Percentiles rank a stretch among this genome's conserved stretches.
These are phyloP conservation scores for Scenedesmus sp. DNA, from an alignment of 163 green algal genomes.

Conservation along the genomic window DNA sequence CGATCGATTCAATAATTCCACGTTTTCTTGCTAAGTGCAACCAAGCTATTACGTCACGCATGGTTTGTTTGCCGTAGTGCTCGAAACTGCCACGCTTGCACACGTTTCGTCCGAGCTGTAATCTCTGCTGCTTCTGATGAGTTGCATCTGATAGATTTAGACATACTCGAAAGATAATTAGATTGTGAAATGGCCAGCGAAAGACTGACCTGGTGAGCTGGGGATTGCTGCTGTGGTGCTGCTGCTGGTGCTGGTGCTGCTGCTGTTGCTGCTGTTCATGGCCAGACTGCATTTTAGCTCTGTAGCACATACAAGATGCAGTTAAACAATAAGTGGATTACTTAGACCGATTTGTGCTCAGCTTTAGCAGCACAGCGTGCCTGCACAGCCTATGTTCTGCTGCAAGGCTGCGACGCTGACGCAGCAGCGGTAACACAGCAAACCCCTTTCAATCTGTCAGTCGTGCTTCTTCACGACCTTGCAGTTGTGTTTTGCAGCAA, in stretches of 20 bases:
- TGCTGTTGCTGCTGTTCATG: background rate
- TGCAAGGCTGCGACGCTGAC: no score
- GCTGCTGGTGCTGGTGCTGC: background rate
- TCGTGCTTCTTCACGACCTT: background rate
- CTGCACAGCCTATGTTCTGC: no score
- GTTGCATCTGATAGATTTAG: background rate
- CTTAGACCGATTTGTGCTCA: no score
- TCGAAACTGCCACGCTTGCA: background rate
- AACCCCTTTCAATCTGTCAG: background rate
- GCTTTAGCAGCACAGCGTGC: no score
- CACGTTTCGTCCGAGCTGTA: background rate
- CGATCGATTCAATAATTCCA: background rate
- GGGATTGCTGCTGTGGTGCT: background rate
- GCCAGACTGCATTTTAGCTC: background rate
- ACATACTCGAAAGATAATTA: background rate
- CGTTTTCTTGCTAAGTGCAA: background rate
- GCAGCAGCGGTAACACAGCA: no score
- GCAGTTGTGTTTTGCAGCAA: background rate
- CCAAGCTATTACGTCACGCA: background rate
- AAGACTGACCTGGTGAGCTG: conserved; percentile 7
- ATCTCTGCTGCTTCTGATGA: background rate
- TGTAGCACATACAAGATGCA: no score
- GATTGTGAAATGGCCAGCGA: background rate
- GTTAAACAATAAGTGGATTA: no score
- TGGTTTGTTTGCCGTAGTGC: background rate